Percentiles rank a stretch among this genome's conserved stretches.
Evolutionary conservation across 139 green algal genomes (phyloP).

Genomic region (Chlamydomonas eustigma): DNA sequence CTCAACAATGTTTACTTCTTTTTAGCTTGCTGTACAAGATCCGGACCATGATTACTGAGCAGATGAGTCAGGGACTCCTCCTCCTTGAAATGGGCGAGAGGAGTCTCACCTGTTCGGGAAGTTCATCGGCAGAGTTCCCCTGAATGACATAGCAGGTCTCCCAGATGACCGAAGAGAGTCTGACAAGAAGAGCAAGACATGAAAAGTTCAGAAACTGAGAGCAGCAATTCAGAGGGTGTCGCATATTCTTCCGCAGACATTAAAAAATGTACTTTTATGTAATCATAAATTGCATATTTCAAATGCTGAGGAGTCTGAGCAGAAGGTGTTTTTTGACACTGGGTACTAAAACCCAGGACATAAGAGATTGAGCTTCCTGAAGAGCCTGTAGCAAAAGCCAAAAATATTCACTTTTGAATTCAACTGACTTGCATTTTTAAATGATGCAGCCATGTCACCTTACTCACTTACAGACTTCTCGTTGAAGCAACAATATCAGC

Average conservation of each 20-base stretch:
- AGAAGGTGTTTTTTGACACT: background rate
- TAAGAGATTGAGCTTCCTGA: no score
- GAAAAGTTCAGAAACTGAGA: background rate
- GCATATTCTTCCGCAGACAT: background rate
- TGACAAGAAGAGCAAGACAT: slow-evolving; percentile 7
- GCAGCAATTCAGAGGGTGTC: background rate
- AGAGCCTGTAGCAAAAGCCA: no score
- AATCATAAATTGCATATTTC: background rate
- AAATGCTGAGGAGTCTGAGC: background rate
- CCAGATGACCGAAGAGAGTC: slow-evolving; percentile 59
- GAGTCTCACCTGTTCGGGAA: slow-evolving; percentile 72
- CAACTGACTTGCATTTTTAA: no score
- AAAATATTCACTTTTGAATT: no score
- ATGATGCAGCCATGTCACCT: background rate
- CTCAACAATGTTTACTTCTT: background rate
- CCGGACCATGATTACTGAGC: background rate
- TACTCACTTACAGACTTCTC: background rate
- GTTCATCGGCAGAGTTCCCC: slow-evolving; percentile 73
- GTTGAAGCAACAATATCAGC: background rate
- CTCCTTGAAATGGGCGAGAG: background rate
- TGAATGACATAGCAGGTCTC: slow-evolving; percentile 77
- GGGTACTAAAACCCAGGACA: background rate
- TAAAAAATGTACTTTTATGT: background rate
- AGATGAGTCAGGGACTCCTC: background rate
- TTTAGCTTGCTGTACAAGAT: background rate